phyloP scores from a whole-genome alignment of 352 stramenopile genomes.

The Globisporangium spinosum region DNA sequence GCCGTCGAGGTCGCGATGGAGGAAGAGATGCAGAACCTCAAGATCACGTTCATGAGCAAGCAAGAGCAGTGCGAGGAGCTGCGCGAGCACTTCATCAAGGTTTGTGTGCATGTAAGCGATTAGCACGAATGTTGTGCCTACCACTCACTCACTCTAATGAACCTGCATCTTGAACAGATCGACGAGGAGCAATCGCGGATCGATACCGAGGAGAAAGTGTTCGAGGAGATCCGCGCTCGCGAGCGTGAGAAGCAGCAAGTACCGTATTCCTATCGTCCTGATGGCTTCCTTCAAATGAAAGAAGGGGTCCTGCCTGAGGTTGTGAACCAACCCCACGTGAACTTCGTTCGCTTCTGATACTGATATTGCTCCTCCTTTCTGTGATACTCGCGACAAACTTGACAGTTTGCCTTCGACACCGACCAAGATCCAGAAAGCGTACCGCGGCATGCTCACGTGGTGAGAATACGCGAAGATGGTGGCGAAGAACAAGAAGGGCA shows the following conservation, averaged over 20 bases:
- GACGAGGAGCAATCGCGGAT: slow-evolving; percentile 86
- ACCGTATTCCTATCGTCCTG: neutral
- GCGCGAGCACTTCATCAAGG: slow-evolving; percentile 82
- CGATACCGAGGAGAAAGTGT: slow-evolving; percentile 68
- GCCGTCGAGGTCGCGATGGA: slow-evolving; percentile 66
- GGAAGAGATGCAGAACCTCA: slow-evolving; percentile 44
- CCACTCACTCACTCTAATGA: neutral
- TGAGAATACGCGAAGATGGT: slow-evolving; percentile 69
- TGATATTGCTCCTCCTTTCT: neutral
- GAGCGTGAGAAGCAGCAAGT: slow-evolving; percentile 79
- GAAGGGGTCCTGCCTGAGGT: too few relatives aligned
- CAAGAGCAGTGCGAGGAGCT: slow-evolving; percentile 59
- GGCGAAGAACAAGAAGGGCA: slow-evolving; percentile 85
- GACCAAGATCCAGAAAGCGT: slow-evolving; percentile 81
- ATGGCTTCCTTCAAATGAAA: too few relatives aligned
- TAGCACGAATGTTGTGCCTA: neutral
- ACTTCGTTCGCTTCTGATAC: neutral
- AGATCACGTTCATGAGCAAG: slow-evolving; percentile 44
- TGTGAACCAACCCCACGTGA: too few relatives aligned
- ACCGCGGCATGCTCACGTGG: slow-evolving; percentile 58
- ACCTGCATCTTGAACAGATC: slow-evolving; percentile 28
- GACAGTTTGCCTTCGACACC: slow-evolving; percentile 62
- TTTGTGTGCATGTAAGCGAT: slow-evolving; percentile 12
- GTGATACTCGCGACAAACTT: neutral
- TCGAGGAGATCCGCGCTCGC: slow-evolving; percentile 62